Conservation (phyloP, 192 early-diverging fungal species). For the Coemansia sp. region DNA sequence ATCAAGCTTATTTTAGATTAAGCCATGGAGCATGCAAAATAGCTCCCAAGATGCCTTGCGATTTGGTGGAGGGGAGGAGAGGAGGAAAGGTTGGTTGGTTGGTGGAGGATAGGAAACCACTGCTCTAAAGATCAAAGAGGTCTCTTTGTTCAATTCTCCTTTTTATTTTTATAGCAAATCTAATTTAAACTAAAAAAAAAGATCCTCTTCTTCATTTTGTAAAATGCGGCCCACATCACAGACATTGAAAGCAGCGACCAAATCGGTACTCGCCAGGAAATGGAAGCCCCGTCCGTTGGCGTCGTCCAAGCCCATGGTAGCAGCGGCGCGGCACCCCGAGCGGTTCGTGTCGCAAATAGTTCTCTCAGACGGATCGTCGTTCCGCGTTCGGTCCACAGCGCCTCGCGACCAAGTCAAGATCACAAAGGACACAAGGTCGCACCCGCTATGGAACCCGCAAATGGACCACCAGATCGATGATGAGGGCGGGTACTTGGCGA, state of each 20-base stretch:
- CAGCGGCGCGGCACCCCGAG: conserved; percentile 55
- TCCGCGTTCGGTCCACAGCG: conserved; percentile 76
- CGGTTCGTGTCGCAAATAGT: conserved; percentile 83
- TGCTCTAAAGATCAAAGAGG: no score
- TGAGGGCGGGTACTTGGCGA: conserved; percentile 75
- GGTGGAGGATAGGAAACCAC: no score
- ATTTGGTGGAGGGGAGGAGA: no score
- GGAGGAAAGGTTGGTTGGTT: no score
- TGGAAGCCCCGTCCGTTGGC: conserved; percentile 44
- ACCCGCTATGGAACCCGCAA: conserved; percentile 90
- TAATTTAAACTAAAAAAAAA: background rate
- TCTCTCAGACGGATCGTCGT: conserved; percentile 87
- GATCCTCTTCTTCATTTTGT: no score
- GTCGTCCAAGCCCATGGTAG: background rate
- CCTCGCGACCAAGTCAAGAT: conserved; percentile 82
- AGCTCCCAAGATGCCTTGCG: no score
- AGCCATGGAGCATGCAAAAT: no score
- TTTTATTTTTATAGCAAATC: background rate
- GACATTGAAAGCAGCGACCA: conserved; percentile 17
- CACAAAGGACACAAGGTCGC: conserved; percentile 90
- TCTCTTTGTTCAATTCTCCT: background rate
- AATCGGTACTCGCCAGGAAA: conserved; percentile 31
- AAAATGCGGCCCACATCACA: conserved; percentile 10
- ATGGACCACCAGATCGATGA: conserved; percentile 61
- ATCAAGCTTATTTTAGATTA: no score